Evolutionary conservation across 106 monocot genomes (phyloP).

Genomic region (Acorus calamus): DNA sequence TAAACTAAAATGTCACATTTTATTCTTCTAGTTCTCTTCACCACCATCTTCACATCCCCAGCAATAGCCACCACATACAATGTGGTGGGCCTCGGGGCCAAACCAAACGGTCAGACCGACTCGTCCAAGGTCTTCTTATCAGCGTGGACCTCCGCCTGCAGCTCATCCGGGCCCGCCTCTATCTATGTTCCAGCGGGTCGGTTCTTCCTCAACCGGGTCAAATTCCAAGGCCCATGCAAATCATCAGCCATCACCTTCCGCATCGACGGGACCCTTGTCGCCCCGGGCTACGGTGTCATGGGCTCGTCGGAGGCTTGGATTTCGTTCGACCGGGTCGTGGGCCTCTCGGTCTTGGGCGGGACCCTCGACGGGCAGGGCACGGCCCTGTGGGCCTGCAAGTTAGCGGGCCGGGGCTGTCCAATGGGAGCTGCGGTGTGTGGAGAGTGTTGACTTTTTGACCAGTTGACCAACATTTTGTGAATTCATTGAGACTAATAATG

Average conservation of each 20-base stretch:
- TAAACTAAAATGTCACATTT: not conserved
- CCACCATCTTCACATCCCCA: not conserved
- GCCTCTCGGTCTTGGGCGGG: conserved; percentile 42
- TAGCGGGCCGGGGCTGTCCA: conserved; percentile 20
- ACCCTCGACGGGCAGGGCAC: conserved; percentile 43
- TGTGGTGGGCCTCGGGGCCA: conserved; percentile 28
- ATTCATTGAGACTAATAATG: not conserved
- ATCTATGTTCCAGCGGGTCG: conserved; percentile 35
- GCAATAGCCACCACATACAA: conserved; percentile 7
- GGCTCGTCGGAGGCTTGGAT: conserved; percentile 25
- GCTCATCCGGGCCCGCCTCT: conserved; percentile 17
- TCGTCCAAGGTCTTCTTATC: conserved; percentile 21
- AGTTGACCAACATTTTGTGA: not conserved
- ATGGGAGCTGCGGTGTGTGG: conserved; percentile 39
- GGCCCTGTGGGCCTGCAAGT: conserved; percentile 57
- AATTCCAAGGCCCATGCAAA: conserved; percentile 48
- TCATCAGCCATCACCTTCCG: conserved; percentile 18
- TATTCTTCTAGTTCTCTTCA: not conserved
- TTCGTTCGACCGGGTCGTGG: conserved; percentile 35
- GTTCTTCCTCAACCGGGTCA: conserved; percentile 17
- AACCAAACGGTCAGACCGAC: conserved; percentile 34
- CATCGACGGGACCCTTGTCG: conserved; percentile 42
- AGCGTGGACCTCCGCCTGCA: conserved; percentile 48
- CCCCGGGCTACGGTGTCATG: conserved; percentile 1
- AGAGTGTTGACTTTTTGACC: conserved; percentile 2